These are phyloP conservation scores for Umbilicus rupestris DNA, from an alignment of 164 flowering plant species.

Conservation along the genomic window DNA sequence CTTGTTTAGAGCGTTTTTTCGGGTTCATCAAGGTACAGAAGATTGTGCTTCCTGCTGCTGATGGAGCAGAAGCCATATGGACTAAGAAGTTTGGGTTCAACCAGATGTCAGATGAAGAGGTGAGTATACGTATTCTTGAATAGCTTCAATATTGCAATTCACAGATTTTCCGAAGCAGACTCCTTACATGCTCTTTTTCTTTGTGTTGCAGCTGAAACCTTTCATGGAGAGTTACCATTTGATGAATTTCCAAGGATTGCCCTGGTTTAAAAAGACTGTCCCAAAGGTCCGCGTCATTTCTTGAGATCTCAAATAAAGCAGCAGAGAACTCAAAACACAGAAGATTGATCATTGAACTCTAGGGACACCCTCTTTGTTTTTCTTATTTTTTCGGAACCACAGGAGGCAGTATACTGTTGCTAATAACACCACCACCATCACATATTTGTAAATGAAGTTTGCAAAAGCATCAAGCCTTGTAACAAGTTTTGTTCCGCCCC, in stretches of 20 bases:
- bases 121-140: conserved; percentile 7
- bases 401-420: not conserved
- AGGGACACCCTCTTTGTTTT: not conserved
- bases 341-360: not conserved
- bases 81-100: conserved; percentile 44
- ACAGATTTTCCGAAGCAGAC: too few species aligned
- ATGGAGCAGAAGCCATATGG: conserved; percentile 61
- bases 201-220: conserved; percentile 2
- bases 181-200: not conserved
- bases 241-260: conserved; percentile 5
- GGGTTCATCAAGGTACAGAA: conserved; percentile 31
- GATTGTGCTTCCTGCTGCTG: conserved; percentile 61
- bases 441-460: conserved; percentile 2
- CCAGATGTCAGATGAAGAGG: conserved; percentile 35
- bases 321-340: not conserved
- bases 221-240: not conserved
- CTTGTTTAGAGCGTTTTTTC: conserved; percentile 45
- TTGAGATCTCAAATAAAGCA: not conserved
- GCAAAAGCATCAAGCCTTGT: not conserved
- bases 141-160: too few species aligned
- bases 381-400: not conserved
- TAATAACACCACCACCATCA: not conserved
- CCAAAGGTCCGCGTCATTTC: not conserved
- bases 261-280: conserved; percentile 3
- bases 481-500: not conserved